Evolutionary conservation across 1,284 basidiomycete genomes (phyloP).

Genomic region (Ustilago xerochloae): DNA sequence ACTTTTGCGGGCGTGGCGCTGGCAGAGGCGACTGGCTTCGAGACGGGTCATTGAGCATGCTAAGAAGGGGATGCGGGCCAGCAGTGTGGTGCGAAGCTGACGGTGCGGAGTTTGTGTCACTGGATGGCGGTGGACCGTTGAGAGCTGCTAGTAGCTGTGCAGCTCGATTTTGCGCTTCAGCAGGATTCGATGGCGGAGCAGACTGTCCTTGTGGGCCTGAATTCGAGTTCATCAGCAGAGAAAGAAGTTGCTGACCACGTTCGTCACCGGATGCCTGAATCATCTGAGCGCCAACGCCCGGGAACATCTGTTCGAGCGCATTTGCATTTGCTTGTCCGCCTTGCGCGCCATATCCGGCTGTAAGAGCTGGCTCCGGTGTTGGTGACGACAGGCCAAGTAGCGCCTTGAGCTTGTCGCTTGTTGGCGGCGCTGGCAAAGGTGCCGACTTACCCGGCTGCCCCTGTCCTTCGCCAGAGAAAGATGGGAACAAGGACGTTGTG

Average conservation of each 20-base stretch:
- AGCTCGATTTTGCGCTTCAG: constrained; percentile 30
- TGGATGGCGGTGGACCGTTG: constrained; percentile 9
- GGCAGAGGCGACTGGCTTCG: constrained; percentile 55
- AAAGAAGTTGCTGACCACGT: constrained; percentile 49
- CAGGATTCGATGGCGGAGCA: neutral
- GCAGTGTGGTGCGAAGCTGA: neutral
- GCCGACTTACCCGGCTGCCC: constrained; percentile 14
- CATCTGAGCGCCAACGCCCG: constrained; percentile 42
- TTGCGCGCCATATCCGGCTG: neutral
- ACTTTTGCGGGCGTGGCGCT: constrained; percentile 54
- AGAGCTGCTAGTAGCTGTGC: constrained; percentile 36
- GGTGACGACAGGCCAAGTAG: constrained; percentile 47
- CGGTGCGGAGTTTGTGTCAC: neutral
- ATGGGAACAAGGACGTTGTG: constrained; percentile 38
- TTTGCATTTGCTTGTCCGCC: constrained; percentile 7
- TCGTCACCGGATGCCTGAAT: constrained; percentile 50
- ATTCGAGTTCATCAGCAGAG: constrained; percentile 36
- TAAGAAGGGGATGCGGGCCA: constrained; percentile 29
- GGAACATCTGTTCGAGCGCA: constrained; percentile 29
- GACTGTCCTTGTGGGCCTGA: constrained; percentile 13
- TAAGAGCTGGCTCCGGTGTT: constrained; percentile 24
- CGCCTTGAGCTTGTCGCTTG: constrained; percentile 54
- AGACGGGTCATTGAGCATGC: constrained; percentile 41
- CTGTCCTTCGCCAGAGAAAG: constrained; percentile 31
- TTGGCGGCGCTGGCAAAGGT: constrained; percentile 46